Conservation (phyloP, 1,284 basidiomycete species). For the Gymnopus androsaceus region DNA sequence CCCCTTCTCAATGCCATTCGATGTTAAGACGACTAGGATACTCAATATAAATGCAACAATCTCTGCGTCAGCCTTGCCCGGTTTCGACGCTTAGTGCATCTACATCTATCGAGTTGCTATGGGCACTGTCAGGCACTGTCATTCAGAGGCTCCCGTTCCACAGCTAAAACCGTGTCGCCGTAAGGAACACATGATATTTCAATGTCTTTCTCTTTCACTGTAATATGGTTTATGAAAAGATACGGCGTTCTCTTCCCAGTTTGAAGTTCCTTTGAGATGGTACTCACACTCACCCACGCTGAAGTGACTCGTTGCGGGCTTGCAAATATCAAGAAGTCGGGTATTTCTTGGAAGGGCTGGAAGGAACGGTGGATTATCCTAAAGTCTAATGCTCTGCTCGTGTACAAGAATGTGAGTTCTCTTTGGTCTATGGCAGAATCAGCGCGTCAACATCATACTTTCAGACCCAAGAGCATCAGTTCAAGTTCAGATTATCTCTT, state of each 20-base stretch:
- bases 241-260: background rate
- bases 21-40: too few relatives aligned
- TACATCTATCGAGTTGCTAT: background rate
- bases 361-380: slow-evolving; percentile 23
- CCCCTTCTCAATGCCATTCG: too few relatives aligned
- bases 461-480: background rate
- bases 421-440: background rate
- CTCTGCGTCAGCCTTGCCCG: background rate
- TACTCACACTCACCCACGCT: background rate
- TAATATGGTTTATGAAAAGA: background rate
- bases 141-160: background rate
- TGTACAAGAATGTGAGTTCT: slow-evolving; percentile 21
- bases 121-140: background rate
- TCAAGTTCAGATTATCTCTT: slow-evolving; percentile 9
- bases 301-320: slow-evolving; percentile 6
- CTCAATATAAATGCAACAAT: too few relatives aligned
- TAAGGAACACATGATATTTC: background rate
- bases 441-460: background rate
- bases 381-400: slow-evolving; percentile 17
- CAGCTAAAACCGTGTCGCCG: background rate
- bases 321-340: slow-evolving; percentile 13
- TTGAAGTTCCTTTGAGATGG: background rate
- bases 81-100: background rate
- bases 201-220: background rate
- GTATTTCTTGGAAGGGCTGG: slow-evolving; percentile 18